These are phyloP conservation scores for Mycena amicta DNA, from an alignment of 768 basidiomycete species.

Conservation along the genomic window DNA sequence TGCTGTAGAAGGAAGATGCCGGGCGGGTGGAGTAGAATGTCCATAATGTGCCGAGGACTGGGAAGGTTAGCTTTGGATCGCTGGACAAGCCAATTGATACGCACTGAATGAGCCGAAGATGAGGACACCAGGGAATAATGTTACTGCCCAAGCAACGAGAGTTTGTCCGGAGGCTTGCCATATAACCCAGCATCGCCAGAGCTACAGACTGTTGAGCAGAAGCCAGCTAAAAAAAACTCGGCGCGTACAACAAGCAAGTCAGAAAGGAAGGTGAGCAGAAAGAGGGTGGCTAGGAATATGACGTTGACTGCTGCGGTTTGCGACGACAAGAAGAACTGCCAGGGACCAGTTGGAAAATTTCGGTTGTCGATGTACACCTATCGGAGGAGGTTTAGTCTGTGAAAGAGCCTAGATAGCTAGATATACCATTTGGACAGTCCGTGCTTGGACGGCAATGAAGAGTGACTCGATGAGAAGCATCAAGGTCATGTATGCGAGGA, in stretches of 20 bases:
- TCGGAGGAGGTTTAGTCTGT: not conserved
- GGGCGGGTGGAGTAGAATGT: conserved; percentile 45
- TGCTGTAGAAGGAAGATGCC: conserved; percentile 41
- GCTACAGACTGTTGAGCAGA: conserved; percentile 24
- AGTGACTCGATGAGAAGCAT: conserved; percentile 41
- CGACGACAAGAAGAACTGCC: conserved; percentile 41
- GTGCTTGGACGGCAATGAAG: conserved; percentile 40
- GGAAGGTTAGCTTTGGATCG: not conserved
- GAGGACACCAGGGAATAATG: conserved; percentile 38
- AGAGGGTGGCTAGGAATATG: conserved; percentile 45
- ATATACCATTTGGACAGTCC: conserved; percentile 38
- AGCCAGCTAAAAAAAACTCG: too few relatives aligned
- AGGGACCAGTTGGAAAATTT: conserved; percentile 35
- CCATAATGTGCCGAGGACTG: conserved; percentile 47
- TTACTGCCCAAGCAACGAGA: conserved; percentile 32
- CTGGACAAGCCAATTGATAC: conserved; percentile 11
- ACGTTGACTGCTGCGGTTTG: conserved; percentile 45
- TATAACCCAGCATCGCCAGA: conserved; percentile 52
- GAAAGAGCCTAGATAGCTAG: not conserved
- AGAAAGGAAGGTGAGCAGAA: conserved; percentile 44
- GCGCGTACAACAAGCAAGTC: conserved; percentile 47
- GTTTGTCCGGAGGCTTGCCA: conserved; percentile 41
- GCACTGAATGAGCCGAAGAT: conserved; percentile 45
- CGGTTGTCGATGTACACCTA: conserved; percentile 41
- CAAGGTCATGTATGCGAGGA: conserved; percentile 41